Percentiles rank a stretch among this genome's conserved stretches.
Conservation (phyloP, 257 asterid genomes). For the Solanum dulcamara region DNA sequence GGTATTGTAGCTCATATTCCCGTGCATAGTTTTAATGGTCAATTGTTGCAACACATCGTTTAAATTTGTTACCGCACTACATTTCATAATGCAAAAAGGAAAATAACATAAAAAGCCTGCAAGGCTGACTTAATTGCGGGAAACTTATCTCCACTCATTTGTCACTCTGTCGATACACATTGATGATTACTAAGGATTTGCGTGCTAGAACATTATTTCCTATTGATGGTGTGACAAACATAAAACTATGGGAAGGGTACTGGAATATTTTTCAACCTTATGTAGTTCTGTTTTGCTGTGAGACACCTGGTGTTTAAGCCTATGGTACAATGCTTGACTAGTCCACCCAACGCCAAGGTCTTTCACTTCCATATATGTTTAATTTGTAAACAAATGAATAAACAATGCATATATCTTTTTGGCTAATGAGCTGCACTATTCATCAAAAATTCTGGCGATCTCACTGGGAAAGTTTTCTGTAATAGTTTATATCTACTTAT, state of each 20-base stretch:
- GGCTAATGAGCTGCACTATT: neutral
- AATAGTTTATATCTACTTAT: neutral
- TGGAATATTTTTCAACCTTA: neutral
- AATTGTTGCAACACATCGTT: neutral
- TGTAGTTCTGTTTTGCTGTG: neutral
- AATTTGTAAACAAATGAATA: neutral
- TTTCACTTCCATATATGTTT: neutral
- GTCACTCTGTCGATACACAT: neutral
- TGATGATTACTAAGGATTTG: neutral
- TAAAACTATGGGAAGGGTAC: neutral
- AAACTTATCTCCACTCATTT: neutral
- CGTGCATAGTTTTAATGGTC: neutral
- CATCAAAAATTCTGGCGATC: neutral
- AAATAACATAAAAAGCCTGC: neutral
- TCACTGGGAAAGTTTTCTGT: neutral
- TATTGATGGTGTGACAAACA: neutral
- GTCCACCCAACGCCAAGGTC: neutral
- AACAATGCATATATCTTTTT: neutral
- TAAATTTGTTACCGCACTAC: neutral
- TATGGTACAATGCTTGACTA: neutral
- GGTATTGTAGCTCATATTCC: constrained; percentile 13
- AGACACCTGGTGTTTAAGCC: neutral
- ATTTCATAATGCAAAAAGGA: neutral
- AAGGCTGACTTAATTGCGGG: neutral
- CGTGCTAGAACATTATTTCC: neutral